Evolutionary conservation across 805 yeast genomes (phyloP), one percentile per base, ranked within the genome.

Genomic region (Brettanomyces anomalus): DNA sequence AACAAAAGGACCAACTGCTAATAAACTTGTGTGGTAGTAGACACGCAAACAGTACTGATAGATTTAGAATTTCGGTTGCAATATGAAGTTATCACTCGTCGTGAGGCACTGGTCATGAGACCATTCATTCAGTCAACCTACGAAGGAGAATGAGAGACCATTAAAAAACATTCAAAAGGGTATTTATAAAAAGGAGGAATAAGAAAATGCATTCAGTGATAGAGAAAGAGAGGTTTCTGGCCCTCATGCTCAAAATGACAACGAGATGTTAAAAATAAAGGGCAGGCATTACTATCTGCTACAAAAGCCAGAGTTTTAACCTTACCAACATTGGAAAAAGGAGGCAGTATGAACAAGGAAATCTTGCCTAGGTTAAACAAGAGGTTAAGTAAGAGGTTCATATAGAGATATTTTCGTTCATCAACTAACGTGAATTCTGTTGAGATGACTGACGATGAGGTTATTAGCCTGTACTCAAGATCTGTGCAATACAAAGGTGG

Each of bases 391-490:
- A 47, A 49, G 35, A 47, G 50, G 13, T 39, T 49, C n/a, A 50
- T 51, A 11, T 43, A 44, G 5, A 32, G 37, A 17, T 34, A 44
- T 3, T 35, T 39, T 35, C 38, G 34, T 5, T 14, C 40, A 15
- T 13, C 38, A 5, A 26, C 33, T 5, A 31, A 19, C 16, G 17
- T 37, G 5, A 41, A 42, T 28, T 42, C 44, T 7, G 40, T 42
- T 3, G 43, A 42, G 2, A 5, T 55, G 39, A 44, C 54, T 3
- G 70, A 65, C 41, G 62, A 58, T 15, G 67, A 60, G 17, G 42
- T 55, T 11, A 45, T 50, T 6, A 54, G 60, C 19, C 24, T 52
- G 21, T 57, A 56, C 41, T 53, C 60, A 4, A 28, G 44, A 20
- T 33, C 42, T 6, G 42, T n/a, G n/a, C n/a, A n/a, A n/a, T n/a